phyloP scores from a whole-genome alignment of 176 grass and related monocot genomes.

The Saccharum officinarum region DNA sequence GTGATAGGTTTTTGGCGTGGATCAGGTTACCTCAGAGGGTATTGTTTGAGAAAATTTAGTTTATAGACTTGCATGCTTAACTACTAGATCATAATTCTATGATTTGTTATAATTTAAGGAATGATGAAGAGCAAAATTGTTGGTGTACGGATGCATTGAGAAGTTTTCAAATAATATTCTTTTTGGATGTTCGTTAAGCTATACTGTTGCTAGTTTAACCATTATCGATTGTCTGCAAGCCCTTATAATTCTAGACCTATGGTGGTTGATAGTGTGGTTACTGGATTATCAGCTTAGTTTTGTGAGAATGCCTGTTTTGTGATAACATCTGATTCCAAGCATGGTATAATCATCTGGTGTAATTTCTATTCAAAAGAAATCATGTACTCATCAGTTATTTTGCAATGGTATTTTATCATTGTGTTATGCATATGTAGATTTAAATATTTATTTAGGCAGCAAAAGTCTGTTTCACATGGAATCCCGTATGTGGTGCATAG shows the following conservation, averaged over 20 bases:
- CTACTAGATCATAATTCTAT: neutral
- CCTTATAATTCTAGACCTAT: neutral
- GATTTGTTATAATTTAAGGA: neutral
- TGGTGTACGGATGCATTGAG: neutral
- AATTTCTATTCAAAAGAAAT: neutral
- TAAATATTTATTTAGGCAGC: neutral
- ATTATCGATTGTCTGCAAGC: neutral
- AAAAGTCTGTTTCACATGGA: slow-evolving; percentile 1
- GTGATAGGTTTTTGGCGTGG: neutral
- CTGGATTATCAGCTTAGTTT: neutral
- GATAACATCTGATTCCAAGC: neutral
- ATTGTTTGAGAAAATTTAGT: neutral
- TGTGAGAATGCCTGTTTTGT: neutral
- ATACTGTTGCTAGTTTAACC: neutral
- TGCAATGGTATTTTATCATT: neutral
- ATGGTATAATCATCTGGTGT: neutral
- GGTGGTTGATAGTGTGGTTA: neutral
- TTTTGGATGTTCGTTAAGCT: slow-evolving; percentile 7
- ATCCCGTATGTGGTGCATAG: neutral
- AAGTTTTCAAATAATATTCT: neutral
- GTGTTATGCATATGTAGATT: neutral
- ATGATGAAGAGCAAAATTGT: neutral
- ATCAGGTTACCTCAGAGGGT: neutral
- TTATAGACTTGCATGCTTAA: neutral
- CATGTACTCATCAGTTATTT: neutral